A percentile compares a stretch with the other conserved stretches of the same genome.
phyloP scores from a whole-genome alignment of 306 rosid species.

The Citrullus colocynthis region DNA sequence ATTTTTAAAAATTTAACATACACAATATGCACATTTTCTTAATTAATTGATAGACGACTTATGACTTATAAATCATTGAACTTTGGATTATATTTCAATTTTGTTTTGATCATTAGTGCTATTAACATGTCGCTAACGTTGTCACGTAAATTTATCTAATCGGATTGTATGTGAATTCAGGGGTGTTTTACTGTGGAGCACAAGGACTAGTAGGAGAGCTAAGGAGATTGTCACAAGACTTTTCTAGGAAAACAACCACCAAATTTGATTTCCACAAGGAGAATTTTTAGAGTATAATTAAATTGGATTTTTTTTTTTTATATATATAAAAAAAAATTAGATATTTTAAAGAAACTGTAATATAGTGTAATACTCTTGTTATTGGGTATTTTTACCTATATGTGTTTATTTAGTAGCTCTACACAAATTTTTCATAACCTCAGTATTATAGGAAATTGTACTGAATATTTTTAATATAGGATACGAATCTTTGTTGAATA shows the following conservation, averaged over 20 bases:
- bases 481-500: neutral
- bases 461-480: neutral
- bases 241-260: conserved; percentile 64
- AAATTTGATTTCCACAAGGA: conserved; percentile 85
- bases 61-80: too few relatives aligned
- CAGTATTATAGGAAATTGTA: neutral
- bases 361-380: neutral
- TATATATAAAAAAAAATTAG: too few relatives aligned
- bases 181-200: conserved; percentile 83
- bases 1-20: too few relatives aligned
- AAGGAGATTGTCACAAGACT: conserved; percentile 50
- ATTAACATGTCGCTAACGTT: too few relatives aligned
- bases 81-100: neutral
- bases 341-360: conserved; percentile 3
- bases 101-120: neutral
- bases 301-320: neutral
- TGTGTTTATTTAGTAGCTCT: neutral
- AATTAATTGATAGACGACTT: too few relatives aligned
- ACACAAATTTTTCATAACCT: neutral
- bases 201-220: conserved; percentile 59
- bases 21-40: too few relatives aligned
- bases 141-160: neutral
- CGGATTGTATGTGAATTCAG: conserved; percentile 15
- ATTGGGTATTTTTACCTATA: neutral
- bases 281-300: conserved; percentile 38